phyloP scores from a whole-genome alignment of 441 rosid genomes.

The Mallotus repandus region DNA sequence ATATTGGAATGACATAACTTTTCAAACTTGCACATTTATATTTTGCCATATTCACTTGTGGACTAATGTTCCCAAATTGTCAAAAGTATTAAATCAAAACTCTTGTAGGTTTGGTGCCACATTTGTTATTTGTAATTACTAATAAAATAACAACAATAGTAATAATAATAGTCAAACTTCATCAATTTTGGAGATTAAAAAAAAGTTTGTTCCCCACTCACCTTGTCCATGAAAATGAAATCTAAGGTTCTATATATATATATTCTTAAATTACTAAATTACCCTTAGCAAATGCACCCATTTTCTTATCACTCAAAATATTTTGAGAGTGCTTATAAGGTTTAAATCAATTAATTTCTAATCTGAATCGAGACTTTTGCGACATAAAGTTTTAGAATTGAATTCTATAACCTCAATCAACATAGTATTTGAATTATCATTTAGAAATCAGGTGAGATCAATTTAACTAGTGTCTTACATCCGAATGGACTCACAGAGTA shows the following conservation, averaged over 20 bases:
- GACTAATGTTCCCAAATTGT: neutral
- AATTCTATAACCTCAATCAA: no score
- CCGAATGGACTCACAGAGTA: no score
- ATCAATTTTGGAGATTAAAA: slow-evolving; percentile 44
- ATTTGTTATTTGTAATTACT: slow-evolving; percentile 6
- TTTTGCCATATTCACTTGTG: neutral
- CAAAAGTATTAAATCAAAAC: slow-evolving; percentile 10
- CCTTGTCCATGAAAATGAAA: slow-evolving; percentile 23
- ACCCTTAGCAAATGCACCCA: neutral
- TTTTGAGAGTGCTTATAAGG: no score
- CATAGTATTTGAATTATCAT: no score
- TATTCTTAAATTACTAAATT: neutral
- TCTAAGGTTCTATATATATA: neutral
- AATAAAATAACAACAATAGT: neutral
- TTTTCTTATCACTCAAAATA: no score
- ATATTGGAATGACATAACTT: neutral
- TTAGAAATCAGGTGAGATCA: no score
- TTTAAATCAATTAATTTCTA: no score
- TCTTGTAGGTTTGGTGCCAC: slow-evolving; percentile 11
- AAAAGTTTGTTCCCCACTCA: slow-evolving; percentile 61
- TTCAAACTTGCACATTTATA: slow-evolving; percentile 9
- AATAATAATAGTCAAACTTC: slow-evolving; percentile 45
- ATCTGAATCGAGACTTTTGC: no score
- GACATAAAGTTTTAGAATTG: no score
- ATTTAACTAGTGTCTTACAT: no score